phyloP scores from a whole-genome alignment of 2,329 filamentous ascomycete genomes.

The Calycina herbarum region DNA sequence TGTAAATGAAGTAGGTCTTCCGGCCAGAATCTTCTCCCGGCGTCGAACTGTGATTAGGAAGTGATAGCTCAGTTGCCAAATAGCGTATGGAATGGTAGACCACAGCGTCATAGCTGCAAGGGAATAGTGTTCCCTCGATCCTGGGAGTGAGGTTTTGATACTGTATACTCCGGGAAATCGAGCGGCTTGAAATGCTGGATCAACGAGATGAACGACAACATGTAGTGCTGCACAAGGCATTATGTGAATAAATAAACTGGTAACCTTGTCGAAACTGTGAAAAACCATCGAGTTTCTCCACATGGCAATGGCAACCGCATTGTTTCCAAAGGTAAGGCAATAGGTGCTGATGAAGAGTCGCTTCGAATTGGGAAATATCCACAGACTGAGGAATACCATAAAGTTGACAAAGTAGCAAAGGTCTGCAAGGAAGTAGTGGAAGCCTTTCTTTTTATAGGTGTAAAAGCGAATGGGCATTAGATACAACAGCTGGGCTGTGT shows the following conservation, averaged over 20 bases:
- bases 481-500: slow-evolving; percentile 81
- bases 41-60: slow-evolving; percentile 93
- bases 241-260: slow-evolving; percentile 96
- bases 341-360: slow-evolving; percentile 89
- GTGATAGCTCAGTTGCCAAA: slow-evolving; percentile 94
- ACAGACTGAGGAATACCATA: slow-evolving; percentile 76
- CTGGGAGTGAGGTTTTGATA: slow-evolving; percentile 68
- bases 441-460: slow-evolving; percentile 86
- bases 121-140: slow-evolving; percentile 77
- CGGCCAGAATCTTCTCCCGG: slow-evolving; percentile 93
- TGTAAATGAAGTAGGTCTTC: slow-evolving; percentile 93
- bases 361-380: slow-evolving; percentile 88
- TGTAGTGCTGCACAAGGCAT: slow-evolving; percentile 96
- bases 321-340: slow-evolving; percentile 93
- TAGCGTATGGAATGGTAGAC: slow-evolving; percentile 87
- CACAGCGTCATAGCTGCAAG: slow-evolving; percentile 86
- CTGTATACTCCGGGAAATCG: slow-evolving; percentile 84
- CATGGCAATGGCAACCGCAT: slow-evolving; percentile 96
- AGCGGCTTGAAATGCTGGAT: slow-evolving; percentile 61
- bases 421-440: slow-evolving; percentile 96
- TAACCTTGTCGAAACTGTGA: slow-evolving; percentile 97
- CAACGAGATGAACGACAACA: slow-evolving; percentile 82
- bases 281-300: slow-evolving; percentile 99
- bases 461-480: slow-evolving; percentile 97
- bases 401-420: slow-evolving; percentile 98